phyloP scores from a whole-genome alignment of 2,329 filamentous ascomycete species.

The Chaetomium olivaceum region DNA sequence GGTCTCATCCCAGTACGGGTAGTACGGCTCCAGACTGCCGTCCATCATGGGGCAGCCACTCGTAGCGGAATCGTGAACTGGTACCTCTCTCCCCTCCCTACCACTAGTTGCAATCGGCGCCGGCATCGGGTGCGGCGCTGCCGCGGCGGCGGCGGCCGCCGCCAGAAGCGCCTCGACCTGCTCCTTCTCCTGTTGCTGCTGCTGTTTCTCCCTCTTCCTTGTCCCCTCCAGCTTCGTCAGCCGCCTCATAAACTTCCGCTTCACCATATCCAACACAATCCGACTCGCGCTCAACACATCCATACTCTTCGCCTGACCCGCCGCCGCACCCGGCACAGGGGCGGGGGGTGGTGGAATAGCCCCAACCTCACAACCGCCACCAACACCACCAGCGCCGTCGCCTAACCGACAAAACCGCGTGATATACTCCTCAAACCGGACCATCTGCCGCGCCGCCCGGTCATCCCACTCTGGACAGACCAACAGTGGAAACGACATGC shows the following conservation, averaged over 20 bases:
- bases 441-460: constrained; percentile 41
- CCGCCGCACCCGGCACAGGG: constrained; percentile 1
- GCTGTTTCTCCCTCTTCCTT: not conserved
- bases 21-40: constrained; percentile 49
- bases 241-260: constrained; percentile 47
- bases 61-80: constrained; percentile 28
- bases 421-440: constrained; percentile 46
- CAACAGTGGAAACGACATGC: constrained; percentile 49
- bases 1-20: constrained; percentile 48
- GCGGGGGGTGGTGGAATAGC: not conserved
- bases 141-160: not conserved
- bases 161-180: constrained; percentile 4
- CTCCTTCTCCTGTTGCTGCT: constrained; percentile 7
- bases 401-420: constrained; percentile 38
- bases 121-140: not conserved
- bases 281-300: constrained; percentile 49
- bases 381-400: too few relatives aligned
- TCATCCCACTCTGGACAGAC: constrained; percentile 43
- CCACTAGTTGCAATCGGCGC: not conserved
- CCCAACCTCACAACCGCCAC: constrained; percentile 16
- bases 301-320: constrained; percentile 34
- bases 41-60: constrained; percentile 54
- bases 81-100: not conserved
- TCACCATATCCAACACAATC: constrained; percentile 49
- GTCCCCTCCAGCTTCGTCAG: constrained; percentile 38